phyloP scores from a whole-genome alignment of 805 yeast genomes.

The Saturnispora galanensis region DNA sequence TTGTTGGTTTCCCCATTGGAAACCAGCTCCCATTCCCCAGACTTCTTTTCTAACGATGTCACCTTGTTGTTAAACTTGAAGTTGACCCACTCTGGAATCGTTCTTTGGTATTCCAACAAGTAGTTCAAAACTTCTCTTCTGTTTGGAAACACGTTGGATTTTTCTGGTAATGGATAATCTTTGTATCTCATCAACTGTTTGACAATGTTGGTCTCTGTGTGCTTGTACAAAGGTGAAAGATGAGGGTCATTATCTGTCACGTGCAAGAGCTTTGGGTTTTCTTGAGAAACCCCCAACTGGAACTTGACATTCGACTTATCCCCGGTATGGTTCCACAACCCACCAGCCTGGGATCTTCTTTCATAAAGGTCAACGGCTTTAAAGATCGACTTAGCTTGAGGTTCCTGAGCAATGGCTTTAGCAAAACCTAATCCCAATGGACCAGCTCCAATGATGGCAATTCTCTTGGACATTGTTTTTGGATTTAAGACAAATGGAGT shows the following conservation, averaged over 20 bases:
- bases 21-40: constrained; percentile 22
- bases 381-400: constrained; percentile 17
- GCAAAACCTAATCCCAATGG: constrained; percentile 28
- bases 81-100: constrained; percentile 31
- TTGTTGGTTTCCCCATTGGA: constrained; percentile 7
- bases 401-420: constrained; percentile 26
- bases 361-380: constrained; percentile 24
- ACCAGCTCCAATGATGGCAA: constrained; percentile 30
- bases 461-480: constrained; percentile 7
- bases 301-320: constrained; percentile 19
- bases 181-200: constrained; percentile 26
- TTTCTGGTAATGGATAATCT: constrained; percentile 24
- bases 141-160: constrained; percentile 44
- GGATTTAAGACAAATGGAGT: neutral
- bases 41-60: constrained; percentile 27
- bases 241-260: constrained; percentile 12
- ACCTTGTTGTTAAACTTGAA: constrained; percentile 36
- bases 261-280: constrained; percentile 14
- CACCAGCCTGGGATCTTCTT: constrained; percentile 25
- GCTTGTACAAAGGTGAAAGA: constrained; percentile 28
- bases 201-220: constrained; percentile 27
- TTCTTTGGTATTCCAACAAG: constrained; percentile 42
- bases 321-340: constrained; percentile 27
- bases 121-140: constrained; percentile 55
- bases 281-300: constrained; percentile 8